A percentile compares a stretch with the other conserved stretches of the same genome.
These are phyloP conservation scores for Lecanoromycetidae sp. DNA, from an alignment of 2,329 filamentous ascomycete species.

Conservation along the genomic window DNA sequence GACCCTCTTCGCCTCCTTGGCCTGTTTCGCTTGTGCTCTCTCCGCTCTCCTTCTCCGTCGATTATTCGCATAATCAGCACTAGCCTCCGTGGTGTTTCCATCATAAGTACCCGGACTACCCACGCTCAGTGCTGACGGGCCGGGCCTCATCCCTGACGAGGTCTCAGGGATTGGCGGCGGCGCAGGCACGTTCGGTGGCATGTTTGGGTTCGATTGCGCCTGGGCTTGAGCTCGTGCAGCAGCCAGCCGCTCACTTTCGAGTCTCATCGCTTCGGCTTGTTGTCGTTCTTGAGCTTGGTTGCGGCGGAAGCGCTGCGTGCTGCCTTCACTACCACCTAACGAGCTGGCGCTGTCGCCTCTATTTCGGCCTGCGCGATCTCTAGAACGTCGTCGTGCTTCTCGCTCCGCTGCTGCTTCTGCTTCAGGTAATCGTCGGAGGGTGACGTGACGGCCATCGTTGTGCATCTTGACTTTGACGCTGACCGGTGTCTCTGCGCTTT, in stretches of 20 bases:
- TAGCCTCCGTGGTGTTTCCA: conserved; percentile 27
- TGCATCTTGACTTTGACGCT: conserved; percentile 55
- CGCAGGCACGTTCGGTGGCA: conserved; percentile 14
- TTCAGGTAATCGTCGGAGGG: conserved; percentile 47
- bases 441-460: conserved; percentile 51
- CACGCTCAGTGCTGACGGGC: conserved; percentile 28
- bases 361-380: conserved; percentile 10
- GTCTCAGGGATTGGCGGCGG: conserved; percentile 28
- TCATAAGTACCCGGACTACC: conserved; percentile 34
- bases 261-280: conserved; percentile 33
- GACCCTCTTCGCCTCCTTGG: conserved; percentile 30
- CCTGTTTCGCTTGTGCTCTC: conserved; percentile 34
- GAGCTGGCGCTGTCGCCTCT: conserved; percentile 22
- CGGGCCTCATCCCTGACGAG: conserved; percentile 24
- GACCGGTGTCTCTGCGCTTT: conserved; percentile 45
- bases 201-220: conserved; percentile 9
- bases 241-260: conserved; percentile 22
- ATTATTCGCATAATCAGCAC: conserved; percentile 42
- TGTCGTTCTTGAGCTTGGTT: conserved; percentile 37
- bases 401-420: conserved; percentile 51
- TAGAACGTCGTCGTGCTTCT: conserved; percentile 24
- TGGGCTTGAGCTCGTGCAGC: conserved; percentile 18
- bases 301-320: conserved; percentile 34
- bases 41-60: conserved; percentile 42
- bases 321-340: conserved; percentile 15